Base-by-base conservation (phyloP, 495 filamentous ascomycete species). In the Physcia stellaris region DNA sequence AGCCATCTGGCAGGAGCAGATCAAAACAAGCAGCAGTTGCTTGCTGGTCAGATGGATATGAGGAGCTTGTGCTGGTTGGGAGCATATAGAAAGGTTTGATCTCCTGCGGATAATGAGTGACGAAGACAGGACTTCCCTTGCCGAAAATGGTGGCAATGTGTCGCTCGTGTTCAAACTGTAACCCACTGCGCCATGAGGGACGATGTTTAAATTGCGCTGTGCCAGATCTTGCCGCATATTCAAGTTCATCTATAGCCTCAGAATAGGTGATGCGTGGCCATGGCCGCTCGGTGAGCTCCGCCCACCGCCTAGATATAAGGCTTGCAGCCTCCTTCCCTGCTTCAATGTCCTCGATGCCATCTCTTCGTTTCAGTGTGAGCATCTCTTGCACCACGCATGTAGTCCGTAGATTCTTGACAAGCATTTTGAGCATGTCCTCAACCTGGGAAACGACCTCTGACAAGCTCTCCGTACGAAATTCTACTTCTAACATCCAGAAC, bases 51-150 rank as follows among this genome's bases (percentile, higher is more conserved):
- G 3, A 2, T 15, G 16, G 27, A 24, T 21, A 13, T 16, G 1
- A 18, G 12, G 27, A 28, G 11, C 34, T 22, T 26, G 6, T 5
- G 16, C 28, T 39, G 7, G 71, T 76, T 24, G 76, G 77, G 2
- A 75, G 63, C 90, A 96, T 98, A 61, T 98, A 98, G 70, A 98
- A 98, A 22, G 90, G 80, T 61, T 98, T 98, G 47, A 88, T 70
- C 27, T 65, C 59, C 41, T 69, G 71, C 6, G 90, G 90, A 52
- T 96, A 98, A 53, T 96, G 66, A 13, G 90, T 95, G 40, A 98
- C 79, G 49, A 96, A 98, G 23, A 98, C 74, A 1, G 90, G 90
- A 7, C 60, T 59, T 32, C 73, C 75, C 11, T 67, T 51, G 49
- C 83, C 80, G 37, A 95, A 59, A 11, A 59, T 66, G 28, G 71